Evolutionary conservation across 108 stramenopile genomes (phyloP), one percentile per base, ranked within the genome.

Genomic region (Nannochloropsis salina): DNA sequence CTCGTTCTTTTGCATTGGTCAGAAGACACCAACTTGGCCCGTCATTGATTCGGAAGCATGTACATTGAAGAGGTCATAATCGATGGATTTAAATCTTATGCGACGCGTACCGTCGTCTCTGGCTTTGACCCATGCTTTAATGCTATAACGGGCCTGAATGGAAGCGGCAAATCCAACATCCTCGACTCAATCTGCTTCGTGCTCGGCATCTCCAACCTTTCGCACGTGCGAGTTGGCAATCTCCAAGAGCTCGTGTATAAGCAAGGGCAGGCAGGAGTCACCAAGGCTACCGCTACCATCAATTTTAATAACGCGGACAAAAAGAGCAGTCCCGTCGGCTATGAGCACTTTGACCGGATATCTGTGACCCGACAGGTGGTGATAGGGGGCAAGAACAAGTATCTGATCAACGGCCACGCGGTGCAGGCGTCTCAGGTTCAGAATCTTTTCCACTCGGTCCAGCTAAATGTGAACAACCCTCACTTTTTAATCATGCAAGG

Each of bases 401-500:
- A 99, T 92, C 91, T 98, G 84, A 97, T 99, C 91, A 98, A 99
- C 91, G 99, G 99, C 22, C 90, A 93, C 44, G 94, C 93, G 43
- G 93, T 94, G 43, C 96, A 96, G 31, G 96, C 96, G 10, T 92
- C 93, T 4, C 95, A 97, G 90, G 99, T 99, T 82, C 94, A 96
- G 82, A 97, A 98, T 87, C 92, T 99, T 5, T 99, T 99, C 90
- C 99, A 98, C 92, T 96, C 96, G 11, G 99, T 99, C n/a, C 99
- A 99, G 91, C 93, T 99, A 80, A 99, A 99, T 90, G 99, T 98
- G 87, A 97, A 98, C 91, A 99, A 99, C 93, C 99, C 99, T 9
- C 99, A 99, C 91, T 99, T 99, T 92, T 93, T 98, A 80, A 99
- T 99, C 91, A 98, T 98, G 98, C 99, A 99, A 92, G 96, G 96